Percentiles rank a stretch among this genome's conserved stretches.
Conservation (phyloP, 2,329 filamentous ascomycete genomes). For the Microdochium trichocladiopsis region DNA sequence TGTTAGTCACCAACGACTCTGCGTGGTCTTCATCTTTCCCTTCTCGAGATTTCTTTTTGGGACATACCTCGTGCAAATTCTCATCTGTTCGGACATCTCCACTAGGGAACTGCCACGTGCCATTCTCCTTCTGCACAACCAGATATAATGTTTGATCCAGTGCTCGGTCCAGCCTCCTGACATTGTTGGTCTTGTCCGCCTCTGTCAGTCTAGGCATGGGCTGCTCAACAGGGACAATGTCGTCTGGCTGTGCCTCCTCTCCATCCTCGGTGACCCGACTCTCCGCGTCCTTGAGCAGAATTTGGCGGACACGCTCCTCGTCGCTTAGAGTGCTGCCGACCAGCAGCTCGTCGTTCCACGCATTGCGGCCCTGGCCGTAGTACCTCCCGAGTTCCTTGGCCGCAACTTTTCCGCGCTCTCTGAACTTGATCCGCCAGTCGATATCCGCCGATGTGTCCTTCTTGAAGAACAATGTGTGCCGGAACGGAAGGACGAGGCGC, state of each 20-base stretch:
- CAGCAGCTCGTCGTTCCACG: slow-evolving; percentile 88
- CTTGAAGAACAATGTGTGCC: slow-evolving; percentile 91
- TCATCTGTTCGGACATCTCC: slow-evolving; percentile 63
- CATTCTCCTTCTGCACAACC: slow-evolving; percentile 66
- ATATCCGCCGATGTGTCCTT: slow-evolving; percentile 74
- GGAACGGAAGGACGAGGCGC: slow-evolving; percentile 80
- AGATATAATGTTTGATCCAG: slow-evolving; percentile 82
- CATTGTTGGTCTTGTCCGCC: slow-evolving; percentile 70
- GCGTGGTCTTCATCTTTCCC: too few relatives aligned
- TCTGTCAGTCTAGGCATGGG: slow-evolving; percentile 67
- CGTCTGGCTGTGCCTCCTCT: slow-evolving; percentile 48
- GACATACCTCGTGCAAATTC: slow-evolving; percentile 73
- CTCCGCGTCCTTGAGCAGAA: slow-evolving; percentile 70
- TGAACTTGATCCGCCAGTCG: slow-evolving; percentile 85
- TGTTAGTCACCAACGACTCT: slow-evolving; percentile 12
- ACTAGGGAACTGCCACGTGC: slow-evolving; percentile 75
- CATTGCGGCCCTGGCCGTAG: slow-evolving; percentile 59
- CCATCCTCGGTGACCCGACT: slow-evolving; percentile 51
- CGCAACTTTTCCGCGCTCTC: slow-evolving; percentile 64
- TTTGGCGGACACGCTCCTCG: slow-evolving; percentile 58
- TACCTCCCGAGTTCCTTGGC: slow-evolving; percentile 83
- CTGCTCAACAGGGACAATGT: slow-evolving; percentile 61
- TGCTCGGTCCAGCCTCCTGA: slow-evolving; percentile 69
- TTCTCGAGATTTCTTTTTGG: too few relatives aligned
- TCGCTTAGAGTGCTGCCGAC: slow-evolving; percentile 64